A percentile compares a stretch with the other conserved stretches of the same genome.
phyloP scores from a whole-genome alignment of 2,329 filamentous ascomycete genomes.

The Coleophoma cylindrospora region DNA sequence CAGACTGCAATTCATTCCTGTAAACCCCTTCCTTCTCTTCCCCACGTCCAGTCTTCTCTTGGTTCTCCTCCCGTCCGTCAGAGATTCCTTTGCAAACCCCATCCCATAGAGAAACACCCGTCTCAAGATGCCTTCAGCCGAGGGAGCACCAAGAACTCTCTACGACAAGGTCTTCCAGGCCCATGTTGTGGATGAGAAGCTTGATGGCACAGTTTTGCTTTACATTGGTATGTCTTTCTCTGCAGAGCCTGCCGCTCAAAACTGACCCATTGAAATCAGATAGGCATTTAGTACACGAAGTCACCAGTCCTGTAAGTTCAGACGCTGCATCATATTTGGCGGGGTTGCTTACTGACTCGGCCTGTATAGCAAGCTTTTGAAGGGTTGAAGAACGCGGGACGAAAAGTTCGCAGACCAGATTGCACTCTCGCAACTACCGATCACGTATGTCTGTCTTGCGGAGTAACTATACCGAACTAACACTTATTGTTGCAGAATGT shows the following conservation, averaged over 20 bases:
- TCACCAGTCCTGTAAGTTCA: conserved; percentile 80
- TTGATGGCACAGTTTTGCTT: conserved; percentile 85
- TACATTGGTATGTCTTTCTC: conserved; percentile 73
- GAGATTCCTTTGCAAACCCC: neutral
- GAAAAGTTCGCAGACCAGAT: conserved; percentile 87
- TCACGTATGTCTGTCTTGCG: conserved; percentile 60
- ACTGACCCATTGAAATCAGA: conserved; percentile 44
- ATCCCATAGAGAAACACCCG: neutral
- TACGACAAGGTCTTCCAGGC: conserved; percentile 97
- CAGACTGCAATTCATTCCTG: neutral
- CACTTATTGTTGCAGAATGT: conserved; percentile 62
- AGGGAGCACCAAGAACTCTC: conserved; percentile 72
- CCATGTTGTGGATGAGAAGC: conserved; percentile 93
- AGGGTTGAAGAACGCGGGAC: conserved; percentile 82
- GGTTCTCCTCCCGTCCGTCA: too few relatives aligned
- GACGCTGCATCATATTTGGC: neutral
- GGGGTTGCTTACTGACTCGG: conserved; percentile 15
- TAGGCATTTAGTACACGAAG: conserved; percentile 95
- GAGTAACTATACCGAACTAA: neutral
- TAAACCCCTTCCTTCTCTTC: neutral
- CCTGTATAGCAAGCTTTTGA: conserved; percentile 83
- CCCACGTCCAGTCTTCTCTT: neutral
- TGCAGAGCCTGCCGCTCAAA: neutral
- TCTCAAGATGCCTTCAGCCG: conserved; percentile 68
- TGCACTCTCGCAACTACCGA: conserved; percentile 96